Evolutionary conservation across 208 protist genomes (phyloP).

Genomic region (Acanthamoeba lenticulata): DNA sequence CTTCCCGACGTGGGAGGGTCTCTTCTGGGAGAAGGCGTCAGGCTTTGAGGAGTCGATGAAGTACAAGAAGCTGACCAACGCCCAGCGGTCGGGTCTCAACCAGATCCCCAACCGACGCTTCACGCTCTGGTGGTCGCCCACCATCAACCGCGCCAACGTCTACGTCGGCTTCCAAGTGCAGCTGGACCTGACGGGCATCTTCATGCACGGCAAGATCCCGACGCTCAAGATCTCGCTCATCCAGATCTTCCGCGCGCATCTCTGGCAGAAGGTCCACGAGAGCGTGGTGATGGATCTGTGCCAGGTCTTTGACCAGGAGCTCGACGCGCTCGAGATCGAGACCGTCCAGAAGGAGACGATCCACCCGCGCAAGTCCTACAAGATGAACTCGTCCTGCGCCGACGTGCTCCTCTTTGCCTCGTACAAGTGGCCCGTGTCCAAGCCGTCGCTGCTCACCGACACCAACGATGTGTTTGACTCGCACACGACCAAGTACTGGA

Average conservation of each 20-base stretch:
- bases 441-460: slow-evolving; percentile 95
- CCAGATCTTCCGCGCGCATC: slow-evolving; percentile 99
- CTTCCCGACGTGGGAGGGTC: slow-evolving; percentile 99
- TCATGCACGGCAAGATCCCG: slow-evolving; percentile 99
- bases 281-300: slow-evolving; percentile 98
- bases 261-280: slow-evolving; percentile 99
- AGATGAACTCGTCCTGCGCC: slow-evolving; percentile 97
- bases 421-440: slow-evolving; percentile 96
- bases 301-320: slow-evolving; percentile 96
- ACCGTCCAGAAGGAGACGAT: slow-evolving; percentile 99
- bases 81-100: slow-evolving; percentile 99
- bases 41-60: slow-evolving; percentile 99
- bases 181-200: slow-evolving; percentile 99
- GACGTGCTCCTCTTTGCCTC: slow-evolving; percentile 95
- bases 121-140: slow-evolving; percentile 99
- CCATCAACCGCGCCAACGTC: slow-evolving; percentile 99
- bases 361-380: slow-evolving; percentile 98
- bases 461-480: slow-evolving; percentile 91
- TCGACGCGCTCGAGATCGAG: slow-evolving; percentile 98
- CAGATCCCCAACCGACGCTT: slow-evolving; percentile 99
- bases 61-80: slow-evolving; percentile 99
- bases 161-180: slow-evolving; percentile 99
- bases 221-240: slow-evolving; percentile 99
- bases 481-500: slow-evolving; percentile 98
- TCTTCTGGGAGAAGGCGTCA: slow-evolving; percentile 99